phyloP scores from a whole-genome alignment of 495 filamentous ascomycete genomes.

The Neurospora sp. region DNA sequence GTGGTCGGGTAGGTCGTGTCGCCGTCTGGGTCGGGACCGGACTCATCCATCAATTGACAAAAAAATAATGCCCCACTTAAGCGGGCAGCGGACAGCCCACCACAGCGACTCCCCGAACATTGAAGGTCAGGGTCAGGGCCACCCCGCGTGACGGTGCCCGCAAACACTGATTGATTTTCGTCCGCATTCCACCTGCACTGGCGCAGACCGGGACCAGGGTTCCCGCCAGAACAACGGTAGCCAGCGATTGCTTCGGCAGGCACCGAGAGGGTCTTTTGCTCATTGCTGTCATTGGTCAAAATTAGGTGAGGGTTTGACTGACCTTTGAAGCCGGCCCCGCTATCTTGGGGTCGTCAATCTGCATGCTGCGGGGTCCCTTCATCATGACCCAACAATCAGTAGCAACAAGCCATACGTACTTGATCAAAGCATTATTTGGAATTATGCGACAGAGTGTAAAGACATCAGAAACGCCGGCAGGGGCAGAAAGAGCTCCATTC shows the following conservation, averaged over 20 bases:
- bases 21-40: not conserved
- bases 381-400: not conserved
- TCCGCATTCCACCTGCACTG: not conserved
- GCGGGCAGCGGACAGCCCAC: not conserved
- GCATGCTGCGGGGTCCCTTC: not conserved
- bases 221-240: not conserved
- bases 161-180: not conserved
- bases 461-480: not conserved
- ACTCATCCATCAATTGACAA: not conserved
- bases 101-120: not conserved
- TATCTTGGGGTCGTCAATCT: not conserved
- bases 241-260: not conserved
- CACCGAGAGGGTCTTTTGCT: not conserved
- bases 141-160: not conserved
- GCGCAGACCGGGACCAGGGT: not conserved
- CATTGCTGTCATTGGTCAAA: not conserved
- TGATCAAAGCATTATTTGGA: not conserved
- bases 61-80: not conserved
- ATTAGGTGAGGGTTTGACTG: not conserved
- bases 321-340: not conserved
- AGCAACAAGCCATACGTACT: not conserved
- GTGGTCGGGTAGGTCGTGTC: not conserved
- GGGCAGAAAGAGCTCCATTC: not conserved
- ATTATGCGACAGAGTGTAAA: not conserved
- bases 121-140: not conserved